Evolutionary conservation across 257 asterid genomes (phyloP).

Genomic region (Solanum arcanum): DNA sequence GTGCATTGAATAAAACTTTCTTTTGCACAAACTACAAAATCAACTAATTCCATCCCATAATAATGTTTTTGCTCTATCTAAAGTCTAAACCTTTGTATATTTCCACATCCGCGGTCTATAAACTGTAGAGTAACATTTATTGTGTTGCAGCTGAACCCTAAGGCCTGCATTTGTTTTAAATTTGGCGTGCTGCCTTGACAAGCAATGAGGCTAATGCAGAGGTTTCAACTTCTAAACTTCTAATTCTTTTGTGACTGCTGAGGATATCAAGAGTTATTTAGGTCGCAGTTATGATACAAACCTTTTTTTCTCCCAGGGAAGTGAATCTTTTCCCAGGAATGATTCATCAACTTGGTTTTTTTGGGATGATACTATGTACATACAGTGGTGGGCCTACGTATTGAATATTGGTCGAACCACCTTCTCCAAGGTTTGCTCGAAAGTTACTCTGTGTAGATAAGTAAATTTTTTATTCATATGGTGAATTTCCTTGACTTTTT

Average conservation of each 20-base stretch:
- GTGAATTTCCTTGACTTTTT: background rate
- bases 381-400: background rate
- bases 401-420: background rate
- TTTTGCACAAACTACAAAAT: background rate
- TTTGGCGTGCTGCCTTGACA: background rate
- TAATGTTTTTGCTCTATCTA: background rate
- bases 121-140: background rate
- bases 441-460: background rate
- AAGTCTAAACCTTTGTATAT: background rate
- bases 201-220: background rate
- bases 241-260: background rate
- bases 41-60: background rate
- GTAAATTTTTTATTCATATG: background rate
- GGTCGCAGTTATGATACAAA: background rate
- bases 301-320: background rate
- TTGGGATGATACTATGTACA: background rate
- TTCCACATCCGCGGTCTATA: background rate
- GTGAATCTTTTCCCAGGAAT: background rate
- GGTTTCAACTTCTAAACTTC: background rate
- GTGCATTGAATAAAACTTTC: background rate
- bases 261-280: background rate
- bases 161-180: background rate
- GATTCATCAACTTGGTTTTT: background rate
- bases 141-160: background rate
- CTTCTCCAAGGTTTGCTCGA: background rate